Conservation (phyloP, 176 grass and related monocot species). For the Musa itinerans region DNA sequence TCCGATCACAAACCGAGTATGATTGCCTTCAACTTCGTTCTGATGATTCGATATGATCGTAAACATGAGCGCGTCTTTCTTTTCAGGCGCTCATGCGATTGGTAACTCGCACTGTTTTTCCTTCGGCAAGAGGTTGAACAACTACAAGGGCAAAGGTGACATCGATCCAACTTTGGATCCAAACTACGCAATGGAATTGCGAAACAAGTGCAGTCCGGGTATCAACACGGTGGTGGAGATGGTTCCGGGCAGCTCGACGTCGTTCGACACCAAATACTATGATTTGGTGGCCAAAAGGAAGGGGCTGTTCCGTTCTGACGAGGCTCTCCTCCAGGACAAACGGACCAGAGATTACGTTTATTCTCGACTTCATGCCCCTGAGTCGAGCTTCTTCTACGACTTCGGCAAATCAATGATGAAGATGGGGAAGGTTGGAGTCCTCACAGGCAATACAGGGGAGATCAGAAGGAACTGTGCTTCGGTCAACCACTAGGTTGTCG, state of each 20-base stretch:
- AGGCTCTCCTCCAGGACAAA: conserved; percentile 47
- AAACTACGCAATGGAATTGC: conserved; percentile 21
- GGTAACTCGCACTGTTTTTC: conserved; percentile 69
- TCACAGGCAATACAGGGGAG: neutral
- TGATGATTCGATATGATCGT: neutral
- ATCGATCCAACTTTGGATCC: conserved; percentile 46
- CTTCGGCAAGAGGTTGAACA: conserved; percentile 40
- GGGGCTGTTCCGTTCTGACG: conserved; percentile 63
- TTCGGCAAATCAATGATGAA: conserved; percentile 27
- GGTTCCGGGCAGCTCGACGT: conserved; percentile 57
- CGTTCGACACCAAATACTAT: conserved; percentile 59
- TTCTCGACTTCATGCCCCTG: conserved; percentile 5
- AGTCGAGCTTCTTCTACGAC: conserved; percentile 43
- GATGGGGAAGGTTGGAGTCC: neutral
- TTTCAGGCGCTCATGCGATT: conserved; percentile 48
- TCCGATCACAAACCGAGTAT: no score
- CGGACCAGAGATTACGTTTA: conserved; percentile 32
- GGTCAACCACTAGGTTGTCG: conserved; percentile 31
- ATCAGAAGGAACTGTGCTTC: neutral
- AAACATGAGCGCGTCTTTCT: neutral
- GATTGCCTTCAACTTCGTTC: no score
- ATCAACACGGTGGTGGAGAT: conserved; percentile 53
- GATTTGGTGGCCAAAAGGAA: conserved; percentile 24
- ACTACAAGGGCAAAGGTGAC: conserved; percentile 33
- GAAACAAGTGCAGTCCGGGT: conserved; percentile 20